Base-by-base conservation (phyloP, 2,329 filamentous ascomycete species). In the Chaetomiaceae sp. region DNA sequence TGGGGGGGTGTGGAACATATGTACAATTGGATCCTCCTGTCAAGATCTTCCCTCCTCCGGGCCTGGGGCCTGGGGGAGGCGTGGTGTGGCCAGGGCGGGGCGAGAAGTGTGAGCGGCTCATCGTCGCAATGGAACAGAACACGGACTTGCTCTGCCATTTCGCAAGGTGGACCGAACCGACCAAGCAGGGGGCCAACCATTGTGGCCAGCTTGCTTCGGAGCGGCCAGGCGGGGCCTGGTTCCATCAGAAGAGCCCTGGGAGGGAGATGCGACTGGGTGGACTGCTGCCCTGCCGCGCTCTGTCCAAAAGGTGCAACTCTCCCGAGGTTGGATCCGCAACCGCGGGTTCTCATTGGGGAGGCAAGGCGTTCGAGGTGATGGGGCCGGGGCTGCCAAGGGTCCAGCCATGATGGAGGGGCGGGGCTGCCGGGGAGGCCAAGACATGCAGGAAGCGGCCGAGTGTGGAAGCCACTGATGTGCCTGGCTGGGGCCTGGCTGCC, bases 1-100 rank as follows among this genome's bases (percentile, higher is more conserved):
- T 34, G 29, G 32, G 48, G 32, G 58, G 55, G 53, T 48, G 57
- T 54, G 59, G 59, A 42, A 55, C 51, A 56, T 56, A 50, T 61
- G 59, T 62, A 60, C 37, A 30, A 53, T 46, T 38, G 52, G 47
- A n/a, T n/a, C n/a, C n/a, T 45, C 40, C 45, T 41, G 48, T 49
- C 40, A 43, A 58, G 56, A 60, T 58, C 55, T 55, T 32, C 41
- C 48, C 45, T 51, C 45, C 29, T 52, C 29, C 16, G 18, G 37
- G 13, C 21, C 41, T 44, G 45, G 50, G 25, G 29, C 5, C 30
- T 13, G n/a, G 36, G 45, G 46, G 40, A 21, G 51, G 21, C 36
- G 30, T n/a, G 48, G 52, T 54, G 43, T 48, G 48, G 48, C 48
- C 36, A 21, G 50, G 48, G 21, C 14, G 48, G 40, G 37, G 38